These are phyloP conservation scores for Colletotrichum gigasporum DNA, from an alignment of 2,329 filamentous ascomycete species.

Conservation along the genomic window DNA sequence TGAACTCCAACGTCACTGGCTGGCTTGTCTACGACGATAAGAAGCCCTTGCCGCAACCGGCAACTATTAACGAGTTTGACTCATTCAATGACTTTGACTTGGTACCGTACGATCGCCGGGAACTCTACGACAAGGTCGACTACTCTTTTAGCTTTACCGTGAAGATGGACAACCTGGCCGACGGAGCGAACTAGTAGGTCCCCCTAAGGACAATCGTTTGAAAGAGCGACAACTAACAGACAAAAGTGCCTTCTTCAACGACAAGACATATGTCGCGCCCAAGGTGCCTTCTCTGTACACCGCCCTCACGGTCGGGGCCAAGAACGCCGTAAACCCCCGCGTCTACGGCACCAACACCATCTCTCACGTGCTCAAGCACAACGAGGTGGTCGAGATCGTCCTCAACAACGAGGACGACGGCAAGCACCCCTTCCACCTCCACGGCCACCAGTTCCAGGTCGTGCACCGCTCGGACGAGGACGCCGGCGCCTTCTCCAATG, in stretches of 20 bases:
- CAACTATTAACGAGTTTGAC: conserved; percentile 51
- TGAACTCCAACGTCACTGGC: conserved; percentile 56
- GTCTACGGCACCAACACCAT: conserved; percentile 63
- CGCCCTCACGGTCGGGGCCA: conserved; percentile 63
- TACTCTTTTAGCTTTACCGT: conserved; percentile 58
- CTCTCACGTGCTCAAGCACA: conserved; percentile 62
- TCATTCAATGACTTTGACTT: conserved; percentile 66
- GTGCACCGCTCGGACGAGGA: conserved; percentile 38
- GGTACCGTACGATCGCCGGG: conserved; percentile 61
- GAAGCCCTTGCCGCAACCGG: conserved; percentile 44
- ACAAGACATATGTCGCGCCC: conserved; percentile 69
- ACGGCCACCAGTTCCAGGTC: conserved; percentile 68
- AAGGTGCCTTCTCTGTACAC: conserved; percentile 76
- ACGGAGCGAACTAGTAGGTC: conserved; percentile 67
- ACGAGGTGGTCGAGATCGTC: conserved; percentile 64
- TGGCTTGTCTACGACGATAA: conserved; percentile 44
- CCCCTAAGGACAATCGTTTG: not conserved
- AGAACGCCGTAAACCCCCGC: conserved; percentile 52
- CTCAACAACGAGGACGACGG: conserved; percentile 67
- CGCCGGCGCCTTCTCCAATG: conserved; percentile 46
- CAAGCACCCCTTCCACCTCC: conserved; percentile 72
- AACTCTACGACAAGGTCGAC: conserved; percentile 58
- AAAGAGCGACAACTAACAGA: not conserved
- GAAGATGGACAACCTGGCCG: conserved; percentile 72
- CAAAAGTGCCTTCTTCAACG: conserved; percentile 65